Conservation (phyloP, 2,329 filamentous ascomycete genomes). For the Arthrocladium fulminans region DNA sequence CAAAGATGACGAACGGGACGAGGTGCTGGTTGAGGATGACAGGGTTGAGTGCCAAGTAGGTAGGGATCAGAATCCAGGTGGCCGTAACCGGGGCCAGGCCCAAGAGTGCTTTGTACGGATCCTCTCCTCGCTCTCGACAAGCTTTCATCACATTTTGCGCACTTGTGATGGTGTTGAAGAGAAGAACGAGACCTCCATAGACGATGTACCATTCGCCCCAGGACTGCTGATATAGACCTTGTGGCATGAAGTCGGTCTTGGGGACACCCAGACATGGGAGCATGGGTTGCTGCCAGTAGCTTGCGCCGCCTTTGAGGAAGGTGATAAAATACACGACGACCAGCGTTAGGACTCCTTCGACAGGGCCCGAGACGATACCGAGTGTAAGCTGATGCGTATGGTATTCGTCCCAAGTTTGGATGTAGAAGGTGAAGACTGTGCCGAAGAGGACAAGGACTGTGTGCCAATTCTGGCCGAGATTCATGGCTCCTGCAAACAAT, state of each 20-base stretch:
- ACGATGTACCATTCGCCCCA: constrained; percentile 92
- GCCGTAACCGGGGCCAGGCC: constrained; percentile 74
- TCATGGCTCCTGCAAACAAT: constrained; percentile 85
- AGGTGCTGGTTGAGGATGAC: constrained; percentile 72
- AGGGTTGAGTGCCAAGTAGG: constrained; percentile 79
- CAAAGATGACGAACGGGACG: constrained; percentile 81
- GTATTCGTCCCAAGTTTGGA: constrained; percentile 99
- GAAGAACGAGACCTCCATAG: constrained; percentile 70
- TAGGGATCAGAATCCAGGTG: constrained; percentile 66
- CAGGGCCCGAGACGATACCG: constrained; percentile 84
- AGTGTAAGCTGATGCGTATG: constrained; percentile 93
- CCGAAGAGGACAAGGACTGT: constrained; percentile 77
- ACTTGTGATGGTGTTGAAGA: constrained; percentile 68
- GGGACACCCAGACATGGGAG: constrained; percentile 62
- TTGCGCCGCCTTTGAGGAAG: constrained; percentile 73
- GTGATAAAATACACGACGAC: constrained; percentile 75
- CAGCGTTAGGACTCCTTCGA: constrained; percentile 84
- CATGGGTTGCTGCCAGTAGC: constrained; percentile 87
- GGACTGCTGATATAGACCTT: constrained; percentile 64
- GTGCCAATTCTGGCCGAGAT: constrained; percentile 85
- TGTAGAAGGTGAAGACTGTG: constrained; percentile 88
- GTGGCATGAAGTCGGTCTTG: constrained; percentile 55
- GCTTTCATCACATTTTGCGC: constrained; percentile 76
- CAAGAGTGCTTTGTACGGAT: constrained; percentile 57
- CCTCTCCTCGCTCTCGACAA: constrained; percentile 63